Evolutionary conservation across 2,329 filamentous ascomycete genomes (phyloP).

Genomic region (Penicillium nordicum): DNA sequence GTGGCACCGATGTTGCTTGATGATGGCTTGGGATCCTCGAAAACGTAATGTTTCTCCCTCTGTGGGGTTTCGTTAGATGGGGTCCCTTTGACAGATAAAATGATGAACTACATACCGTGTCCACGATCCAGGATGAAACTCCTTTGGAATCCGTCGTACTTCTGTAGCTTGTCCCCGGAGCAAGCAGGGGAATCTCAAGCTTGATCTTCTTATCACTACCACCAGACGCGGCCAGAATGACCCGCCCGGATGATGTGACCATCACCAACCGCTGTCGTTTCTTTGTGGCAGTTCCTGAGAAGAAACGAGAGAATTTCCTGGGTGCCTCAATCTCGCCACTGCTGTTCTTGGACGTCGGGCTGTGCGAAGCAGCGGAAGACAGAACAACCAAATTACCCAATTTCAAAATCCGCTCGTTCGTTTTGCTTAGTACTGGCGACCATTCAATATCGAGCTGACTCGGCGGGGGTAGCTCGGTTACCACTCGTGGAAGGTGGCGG

Average conservation of each 20-base stretch:
- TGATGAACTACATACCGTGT: slow-evolving; percentile 68
- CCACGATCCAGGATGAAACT: slow-evolving; percentile 81
- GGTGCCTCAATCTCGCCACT: slow-evolving; percentile 62
- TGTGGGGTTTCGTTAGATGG: slow-evolving; percentile 43
- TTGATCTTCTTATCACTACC: slow-evolving; percentile 96
- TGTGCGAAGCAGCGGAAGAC: slow-evolving; percentile 72
- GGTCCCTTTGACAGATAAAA: slow-evolving; percentile 7
- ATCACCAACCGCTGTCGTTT: slow-evolving; percentile 91
- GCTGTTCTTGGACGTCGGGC: slow-evolving; percentile 66
- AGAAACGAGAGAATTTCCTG: slow-evolving; percentile 90
- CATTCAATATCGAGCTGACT: slow-evolving; percentile 97
- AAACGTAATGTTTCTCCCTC: slow-evolving; percentile 86
- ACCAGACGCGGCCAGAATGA: slow-evolving; percentile 84
- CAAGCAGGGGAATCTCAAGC: slow-evolving; percentile 80
- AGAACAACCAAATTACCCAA: slow-evolving; percentile 86
- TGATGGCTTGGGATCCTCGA: slow-evolving; percentile 84
- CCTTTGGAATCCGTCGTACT: slow-evolving; percentile 83
- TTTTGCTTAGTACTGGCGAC: slow-evolving; percentile 88
- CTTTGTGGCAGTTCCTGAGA: slow-evolving; percentile 85
- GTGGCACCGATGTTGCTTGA: slow-evolving; percentile 60
- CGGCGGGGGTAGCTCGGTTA: slow-evolving; percentile 93
- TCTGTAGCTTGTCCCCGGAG: slow-evolving; percentile 71
- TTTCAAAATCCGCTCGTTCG: slow-evolving; percentile 91
- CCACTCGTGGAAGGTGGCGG: slow-evolving; percentile 71
- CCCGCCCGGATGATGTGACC: slow-evolving; percentile 85